A percentile compares a stretch with the other conserved stretches of the same genome.
phyloP scores from a whole-genome alignment of 1,284 basidiomycete species.

The Ustilago tritici region DNA sequence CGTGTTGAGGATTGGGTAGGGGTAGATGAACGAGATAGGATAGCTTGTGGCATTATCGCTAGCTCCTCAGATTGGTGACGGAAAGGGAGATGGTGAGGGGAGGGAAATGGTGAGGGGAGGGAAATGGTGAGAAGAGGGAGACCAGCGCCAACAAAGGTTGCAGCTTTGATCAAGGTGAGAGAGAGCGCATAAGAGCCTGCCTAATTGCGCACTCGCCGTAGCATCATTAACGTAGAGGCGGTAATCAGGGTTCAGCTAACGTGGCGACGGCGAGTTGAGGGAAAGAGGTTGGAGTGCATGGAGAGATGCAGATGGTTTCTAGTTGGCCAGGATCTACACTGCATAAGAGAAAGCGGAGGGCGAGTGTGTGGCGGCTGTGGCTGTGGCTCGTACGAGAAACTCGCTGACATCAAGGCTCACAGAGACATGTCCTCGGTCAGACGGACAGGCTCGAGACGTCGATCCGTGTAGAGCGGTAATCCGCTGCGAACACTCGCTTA shows the following conservation, averaged over 20 bases:
- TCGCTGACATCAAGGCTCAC: slow-evolving; percentile 34
- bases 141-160: not conserved
- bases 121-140: not conserved
- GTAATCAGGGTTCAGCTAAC: slow-evolving; percentile 3
- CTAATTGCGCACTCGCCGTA: slow-evolving; percentile 7
- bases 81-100: not conserved
- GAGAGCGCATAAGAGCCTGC: slow-evolving; percentile 12
- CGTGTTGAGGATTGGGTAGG: slow-evolving; percentile 7
- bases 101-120: not conserved
- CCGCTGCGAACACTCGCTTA: not conserved
- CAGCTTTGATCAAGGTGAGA: not conserved
- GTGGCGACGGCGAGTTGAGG: not conserved
- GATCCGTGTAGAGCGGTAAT: not conserved
- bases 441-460: not conserved
- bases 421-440: slow-evolving; percentile 38
- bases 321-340: slow-evolving; percentile 25
- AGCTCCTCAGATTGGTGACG: slow-evolving; percentile 6
- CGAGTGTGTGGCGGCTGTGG: not conserved
- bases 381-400: slow-evolving; percentile 5
- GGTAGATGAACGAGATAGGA: slow-evolving; percentile 12
- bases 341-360: slow-evolving; percentile 7
- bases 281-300: slow-evolving; percentile 7
- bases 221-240: not conserved
- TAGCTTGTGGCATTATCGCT: slow-evolving; percentile 28
- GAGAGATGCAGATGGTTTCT: not conserved